phyloP scores from a whole-genome alignment of 352 stramenopile species.

The Peronospora farinosa region DNA sequence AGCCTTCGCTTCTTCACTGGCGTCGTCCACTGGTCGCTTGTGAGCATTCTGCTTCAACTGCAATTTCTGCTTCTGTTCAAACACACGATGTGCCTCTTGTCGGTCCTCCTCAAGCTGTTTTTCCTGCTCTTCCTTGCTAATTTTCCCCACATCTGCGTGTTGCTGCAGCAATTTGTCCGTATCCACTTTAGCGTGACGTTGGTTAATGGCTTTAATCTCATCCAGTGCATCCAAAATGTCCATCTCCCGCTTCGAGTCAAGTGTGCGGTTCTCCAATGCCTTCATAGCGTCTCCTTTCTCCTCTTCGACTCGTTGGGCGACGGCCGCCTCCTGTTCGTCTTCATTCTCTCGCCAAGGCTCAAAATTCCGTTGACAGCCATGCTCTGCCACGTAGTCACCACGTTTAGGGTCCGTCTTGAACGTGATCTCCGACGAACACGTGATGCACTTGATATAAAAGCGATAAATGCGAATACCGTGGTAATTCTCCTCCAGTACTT shows the following conservation, averaged over 20 bases:
- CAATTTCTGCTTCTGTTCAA: slow-evolving; percentile 41
- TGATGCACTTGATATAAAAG: slow-evolving; percentile 98
- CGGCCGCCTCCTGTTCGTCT: slow-evolving; percentile 60
- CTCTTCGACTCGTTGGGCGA: slow-evolving; percentile 80
- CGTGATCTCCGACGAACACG: slow-evolving; percentile 92
- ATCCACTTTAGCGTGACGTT: slow-evolving; percentile 89
- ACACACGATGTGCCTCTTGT: slow-evolving; percentile 45
- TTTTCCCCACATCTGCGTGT: slow-evolving; percentile 25
- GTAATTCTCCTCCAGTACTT: slow-evolving; percentile 94
- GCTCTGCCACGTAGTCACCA: slow-evolving; percentile 96
- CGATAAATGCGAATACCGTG: slow-evolving; percentile 93
- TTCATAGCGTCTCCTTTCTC: slow-evolving; percentile 97
- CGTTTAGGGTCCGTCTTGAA: slow-evolving; percentile 99
- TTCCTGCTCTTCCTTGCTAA: slow-evolving; percentile 38
- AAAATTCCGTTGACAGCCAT: slow-evolving; percentile 95
- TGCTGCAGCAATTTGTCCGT: slow-evolving; percentile 70
- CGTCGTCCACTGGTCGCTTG: slow-evolving; percentile 22
- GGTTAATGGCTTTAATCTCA: slow-evolving; percentile 97
- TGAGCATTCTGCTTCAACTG: slow-evolving; percentile 20
- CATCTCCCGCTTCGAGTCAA: slow-evolving; percentile 98
- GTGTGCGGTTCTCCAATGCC: slow-evolving; percentile 95
- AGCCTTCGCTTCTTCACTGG: slow-evolving; percentile 6
- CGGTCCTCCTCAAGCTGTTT: slow-evolving; percentile 48
- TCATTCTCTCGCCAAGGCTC: slow-evolving; percentile 92
- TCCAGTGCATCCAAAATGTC: slow-evolving; percentile 97